Evolutionary conservation across 1,284 basidiomycete genomes (phyloP).

Genomic region (Mycena sp.): DNA sequence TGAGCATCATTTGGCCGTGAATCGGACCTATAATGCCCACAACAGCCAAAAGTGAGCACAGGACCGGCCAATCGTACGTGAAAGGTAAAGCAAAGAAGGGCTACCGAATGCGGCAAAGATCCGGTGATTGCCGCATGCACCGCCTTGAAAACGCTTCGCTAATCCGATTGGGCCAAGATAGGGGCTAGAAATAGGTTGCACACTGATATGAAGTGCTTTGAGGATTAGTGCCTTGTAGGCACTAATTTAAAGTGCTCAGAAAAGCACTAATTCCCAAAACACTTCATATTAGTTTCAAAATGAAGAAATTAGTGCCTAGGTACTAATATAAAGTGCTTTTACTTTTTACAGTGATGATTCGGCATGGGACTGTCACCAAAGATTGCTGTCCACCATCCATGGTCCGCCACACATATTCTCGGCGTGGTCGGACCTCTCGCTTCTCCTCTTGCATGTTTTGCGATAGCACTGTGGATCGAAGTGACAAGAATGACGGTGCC

Average conservation of each 20-base stretch:
- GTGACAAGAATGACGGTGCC: background rate
- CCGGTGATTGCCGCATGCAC: no score
- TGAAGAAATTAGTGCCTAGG: background rate
- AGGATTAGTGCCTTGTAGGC: no score
- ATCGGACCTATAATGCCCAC: no score
- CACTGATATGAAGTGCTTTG: background rate
- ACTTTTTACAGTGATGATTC: no score
- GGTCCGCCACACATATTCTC: conserved; percentile 9
- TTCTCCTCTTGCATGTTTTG: no score
- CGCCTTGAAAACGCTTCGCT: no score
- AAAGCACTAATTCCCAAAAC: background rate
- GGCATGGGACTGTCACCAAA: background rate
- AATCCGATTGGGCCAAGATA: background rate
- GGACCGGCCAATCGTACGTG: no score
- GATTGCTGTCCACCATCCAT: conserved; percentile 3
- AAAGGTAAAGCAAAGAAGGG: no score
- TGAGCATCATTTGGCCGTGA: no score
- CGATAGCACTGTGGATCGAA: background rate
- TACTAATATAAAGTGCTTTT: no score
- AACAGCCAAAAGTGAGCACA: no score
- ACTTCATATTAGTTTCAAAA: background rate
- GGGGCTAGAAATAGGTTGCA: background rate
- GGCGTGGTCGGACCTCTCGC: background rate
- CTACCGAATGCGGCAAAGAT: no score
- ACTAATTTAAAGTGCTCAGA: background rate